Percentiles rank a stretch among this genome's conserved stretches.
These are phyloP conservation scores for Umbilicus rupestris DNA, from an alignment of 164 flowering plant genomes.

Conservation along the genomic window DNA sequence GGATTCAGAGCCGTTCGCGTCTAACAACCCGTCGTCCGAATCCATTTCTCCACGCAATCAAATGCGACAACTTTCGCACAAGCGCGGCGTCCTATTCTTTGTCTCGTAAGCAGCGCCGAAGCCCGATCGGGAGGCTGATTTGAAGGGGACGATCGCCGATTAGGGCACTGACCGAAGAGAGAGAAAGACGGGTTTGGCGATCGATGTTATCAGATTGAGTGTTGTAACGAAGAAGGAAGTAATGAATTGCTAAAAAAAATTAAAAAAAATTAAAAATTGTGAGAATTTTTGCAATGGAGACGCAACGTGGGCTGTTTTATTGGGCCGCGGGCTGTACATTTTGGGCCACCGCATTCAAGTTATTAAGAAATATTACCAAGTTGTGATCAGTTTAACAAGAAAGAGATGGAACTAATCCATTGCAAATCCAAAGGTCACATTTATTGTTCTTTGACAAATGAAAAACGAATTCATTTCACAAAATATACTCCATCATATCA, in stretches of 20 bases:
- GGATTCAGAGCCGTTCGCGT: constrained; percentile 21
- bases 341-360: too few relatives aligned
- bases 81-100: not conserved
- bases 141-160: not conserved
- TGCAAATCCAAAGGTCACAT: too few relatives aligned
- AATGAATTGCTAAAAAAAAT: not conserved
- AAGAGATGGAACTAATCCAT: too few relatives aligned
- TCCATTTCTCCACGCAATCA: constrained; percentile 4
- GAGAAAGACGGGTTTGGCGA: not conserved
- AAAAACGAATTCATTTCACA: too few relatives aligned
- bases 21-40: constrained; percentile 43
- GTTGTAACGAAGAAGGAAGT: not conserved
- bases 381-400: too few relatives aligned
- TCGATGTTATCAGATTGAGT: not conserved
- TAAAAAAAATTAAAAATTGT: too few relatives aligned
- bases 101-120: not conserved
- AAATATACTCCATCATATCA: too few relatives aligned
- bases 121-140: not conserved
- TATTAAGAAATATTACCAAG: too few relatives aligned
- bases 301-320: too few relatives aligned
- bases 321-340: too few relatives aligned
- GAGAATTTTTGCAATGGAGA: too few relatives aligned
- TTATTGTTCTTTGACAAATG: too few relatives aligned
- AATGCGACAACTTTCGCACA: not conserved
- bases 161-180: not conserved